phyloP scores from a whole-genome alignment of 2,329 filamentous ascomycete species.

The Pestalotiopsis sp. region DNA sequence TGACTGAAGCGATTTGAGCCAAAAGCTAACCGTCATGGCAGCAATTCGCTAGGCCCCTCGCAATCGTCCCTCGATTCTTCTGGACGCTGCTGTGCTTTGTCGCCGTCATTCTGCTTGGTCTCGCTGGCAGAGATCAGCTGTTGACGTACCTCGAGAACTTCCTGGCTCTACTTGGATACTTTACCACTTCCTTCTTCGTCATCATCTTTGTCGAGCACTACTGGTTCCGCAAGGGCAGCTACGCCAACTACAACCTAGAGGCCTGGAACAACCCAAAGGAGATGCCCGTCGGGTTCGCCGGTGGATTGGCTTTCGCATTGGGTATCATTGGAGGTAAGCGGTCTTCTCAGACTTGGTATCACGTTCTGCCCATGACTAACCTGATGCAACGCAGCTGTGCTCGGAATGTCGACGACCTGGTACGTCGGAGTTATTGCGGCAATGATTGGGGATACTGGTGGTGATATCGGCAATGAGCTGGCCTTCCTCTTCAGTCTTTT shows the following conservation, averaged over 20 bases:
- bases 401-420: slow-evolving; percentile 62
- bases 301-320: slow-evolving; percentile 41
- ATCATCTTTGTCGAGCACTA: slow-evolving; percentile 50
- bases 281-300: slow-evolving; percentile 45
- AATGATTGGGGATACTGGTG: slow-evolving; percentile 43
- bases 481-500: slow-evolving; percentile 48
- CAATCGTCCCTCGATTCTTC: slow-evolving; percentile 44
- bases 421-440: slow-evolving; percentile 47
- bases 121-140: slow-evolving; percentile 44
- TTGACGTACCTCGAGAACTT: slow-evolving; percentile 46
- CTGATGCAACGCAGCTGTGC: slow-evolving; percentile 29
- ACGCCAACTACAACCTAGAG: slow-evolving; percentile 46
- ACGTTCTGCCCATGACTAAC: background rate
- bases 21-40: slow-evolving; percentile 17
- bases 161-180: slow-evolving; percentile 49
- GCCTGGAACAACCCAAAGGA: slow-evolving; percentile 44
- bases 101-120: slow-evolving; percentile 42
- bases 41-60: slow-evolving; percentile 42
- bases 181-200: slow-evolving; percentile 48
- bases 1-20: background rate
- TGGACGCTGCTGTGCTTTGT: slow-evolving; percentile 48
- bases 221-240: slow-evolving; percentile 42
- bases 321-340: slow-evolving; percentile 42
- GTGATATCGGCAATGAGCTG: slow-evolving; percentile 54
- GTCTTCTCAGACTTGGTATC: slow-evolving; percentile 3